Evolutionary conservation across 108 stramenopile genomes (phyloP).

Genomic region (Nannochloropsis salina): DNA sequence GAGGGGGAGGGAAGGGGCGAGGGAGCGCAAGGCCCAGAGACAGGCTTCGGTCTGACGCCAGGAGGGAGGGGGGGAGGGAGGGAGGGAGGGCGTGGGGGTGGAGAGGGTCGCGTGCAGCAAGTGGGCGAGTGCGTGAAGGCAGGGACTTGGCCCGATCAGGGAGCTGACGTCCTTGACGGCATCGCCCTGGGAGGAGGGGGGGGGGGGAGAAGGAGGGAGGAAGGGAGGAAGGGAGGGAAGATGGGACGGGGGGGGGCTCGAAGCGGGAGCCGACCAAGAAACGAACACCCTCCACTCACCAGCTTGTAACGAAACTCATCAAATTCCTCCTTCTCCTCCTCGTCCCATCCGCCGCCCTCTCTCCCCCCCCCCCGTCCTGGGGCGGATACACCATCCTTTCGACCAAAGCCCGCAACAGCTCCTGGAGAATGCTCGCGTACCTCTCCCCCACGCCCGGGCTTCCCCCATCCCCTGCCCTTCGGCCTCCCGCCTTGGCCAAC

Average conservation of each 20-base stretch:
- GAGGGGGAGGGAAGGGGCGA: neutral
- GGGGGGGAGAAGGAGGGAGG: neutral
- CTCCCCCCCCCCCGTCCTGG: neutral
- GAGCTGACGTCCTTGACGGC: neutral
- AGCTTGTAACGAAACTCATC: neutral
- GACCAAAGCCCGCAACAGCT: conserved; percentile 32
- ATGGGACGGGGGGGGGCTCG: neutral
- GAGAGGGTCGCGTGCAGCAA: too few relatives aligned
- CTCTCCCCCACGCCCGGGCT: conserved; percentile 21
- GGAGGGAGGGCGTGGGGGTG: neutral
- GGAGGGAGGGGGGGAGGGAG: neutral
- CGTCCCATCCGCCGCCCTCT: neutral
- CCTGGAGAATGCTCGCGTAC: conserved; percentile 22
- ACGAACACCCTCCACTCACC: neutral
- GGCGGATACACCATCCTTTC: conserved; percentile 31
- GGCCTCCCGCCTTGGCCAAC: conserved; percentile 34
- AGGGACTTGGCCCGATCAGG: neutral
- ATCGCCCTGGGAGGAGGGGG: neutral
- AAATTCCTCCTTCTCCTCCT: conserved; percentile 1
- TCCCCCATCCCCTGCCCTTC: conserved; percentile 21
- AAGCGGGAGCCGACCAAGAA: neutral
- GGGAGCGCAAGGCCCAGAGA: neutral
- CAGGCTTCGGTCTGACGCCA: neutral
- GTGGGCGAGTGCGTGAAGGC: neutral
- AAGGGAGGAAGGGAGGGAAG: neutral